A percentile compares a stretch with the other conserved stretches of the same genome.
Evolutionary conservation across 176 grass and related monocot species (phyloP).

Genomic region (Carex cristatella): DNA sequence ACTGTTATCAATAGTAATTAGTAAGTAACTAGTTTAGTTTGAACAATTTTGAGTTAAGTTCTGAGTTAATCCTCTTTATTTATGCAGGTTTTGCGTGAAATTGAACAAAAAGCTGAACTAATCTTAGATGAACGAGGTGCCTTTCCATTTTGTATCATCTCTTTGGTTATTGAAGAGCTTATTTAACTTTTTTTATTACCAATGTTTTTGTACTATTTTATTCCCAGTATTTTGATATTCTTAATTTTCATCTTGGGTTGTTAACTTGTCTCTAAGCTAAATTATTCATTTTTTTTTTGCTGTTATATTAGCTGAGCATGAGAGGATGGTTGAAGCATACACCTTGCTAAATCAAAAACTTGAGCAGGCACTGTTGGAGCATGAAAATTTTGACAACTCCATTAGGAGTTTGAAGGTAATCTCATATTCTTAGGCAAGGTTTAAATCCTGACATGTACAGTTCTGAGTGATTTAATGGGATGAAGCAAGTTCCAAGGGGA

Average conservation of each 20-base stretch:
- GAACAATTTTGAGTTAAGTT: not conserved
- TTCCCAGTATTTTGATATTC: not conserved
- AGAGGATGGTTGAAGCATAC: constrained; percentile 86
- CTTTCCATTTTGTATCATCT: not conserved
- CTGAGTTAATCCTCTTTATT: not conserved
- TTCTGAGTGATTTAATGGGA: not conserved
- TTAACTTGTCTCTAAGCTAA: not conserved
- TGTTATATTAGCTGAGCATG: constrained; percentile 67
- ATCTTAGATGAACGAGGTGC: constrained; percentile 94
- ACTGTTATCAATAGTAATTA: constrained; percentile 1
- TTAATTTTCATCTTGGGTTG: not conserved
- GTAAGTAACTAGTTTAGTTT: not conserved
- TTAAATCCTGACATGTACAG: constrained; percentile 14
- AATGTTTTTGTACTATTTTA: not conserved
- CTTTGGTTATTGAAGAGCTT: not conserved
- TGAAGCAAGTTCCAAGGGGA: not conserved
- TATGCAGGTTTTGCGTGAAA: constrained; percentile 84
- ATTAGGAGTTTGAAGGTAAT: constrained; percentile 84
- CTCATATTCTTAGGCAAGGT: not conserved
- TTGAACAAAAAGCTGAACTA: constrained; percentile 91
- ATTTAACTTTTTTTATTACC: not conserved
- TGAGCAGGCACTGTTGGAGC: constrained; percentile 82
- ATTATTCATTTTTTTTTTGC: constrained; percentile 4
- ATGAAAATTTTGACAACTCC: constrained; percentile 84
- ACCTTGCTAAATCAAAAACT: constrained; percentile 89